Base-by-base conservation (phyloP, 1,139 yeast genomes). In the Lodderomyces oxycetoniae region DNA sequence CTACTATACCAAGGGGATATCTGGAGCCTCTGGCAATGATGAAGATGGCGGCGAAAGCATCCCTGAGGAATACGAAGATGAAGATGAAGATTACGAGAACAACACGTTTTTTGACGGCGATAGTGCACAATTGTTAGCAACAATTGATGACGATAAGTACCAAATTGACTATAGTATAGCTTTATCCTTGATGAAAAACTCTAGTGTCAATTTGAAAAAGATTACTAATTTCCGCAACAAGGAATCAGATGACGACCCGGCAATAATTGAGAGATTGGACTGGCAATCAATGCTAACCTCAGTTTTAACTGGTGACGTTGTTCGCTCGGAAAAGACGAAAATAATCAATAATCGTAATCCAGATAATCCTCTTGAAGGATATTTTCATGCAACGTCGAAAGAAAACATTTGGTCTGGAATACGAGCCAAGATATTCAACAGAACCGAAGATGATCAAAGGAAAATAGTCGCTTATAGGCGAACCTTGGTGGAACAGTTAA, bases 241-340 rank as follows among this genome's bases (percentile, higher is more conserved):
- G 29, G 61, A 61, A 24, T 68, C 68, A 6, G 69, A 74, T 35
- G 85, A 81, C 45, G 85, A 81, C 45, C 83, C 85, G 2, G 71
- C 74, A 15, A 78, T 86, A 14, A 56, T 79, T 19, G 97, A 88
- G 53, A 67, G 98, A 32, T 67, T 89, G 17, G 96, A 89, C 59
- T 91, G 98, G 98, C 97, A 91, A 55, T 77, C 93, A 0, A 87
- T 91, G 96, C 67, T 91, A 31, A 74, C 86, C 3, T 75, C 91
- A 4, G 98, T 91, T 2, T 69, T 91, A 26, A 89, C 94, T 2
- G 97, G 98, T 43, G 98, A 91, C 53, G 95, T 91, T 32, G 88
- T 91, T 14, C 74, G 81, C 27, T 83, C 94, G 8, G 98, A 91
- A 54, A 91, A 89, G 60, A 81, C 93, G 3, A 82, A 89, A 50